Base-by-base conservation (phyloP, 768 basidiomycete genomes). In the Phylloporus sp. region DNA sequence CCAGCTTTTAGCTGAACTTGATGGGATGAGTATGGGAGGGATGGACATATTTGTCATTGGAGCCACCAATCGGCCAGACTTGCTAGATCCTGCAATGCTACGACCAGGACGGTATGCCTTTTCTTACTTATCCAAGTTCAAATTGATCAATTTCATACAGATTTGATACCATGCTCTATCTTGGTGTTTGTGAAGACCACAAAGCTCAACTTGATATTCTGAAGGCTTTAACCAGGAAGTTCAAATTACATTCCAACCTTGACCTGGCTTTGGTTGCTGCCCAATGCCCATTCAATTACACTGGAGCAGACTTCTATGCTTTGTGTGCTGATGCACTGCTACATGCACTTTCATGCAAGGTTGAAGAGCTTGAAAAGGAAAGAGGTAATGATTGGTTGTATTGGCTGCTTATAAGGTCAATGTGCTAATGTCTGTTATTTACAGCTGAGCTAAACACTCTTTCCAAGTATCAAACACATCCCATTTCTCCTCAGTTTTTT, bases 281-380 rank as follows among this genome's bases (percentile, higher is more conserved):
- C 22, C 68, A 70, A 27, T 98, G 94, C 51, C 85, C 91, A 0
- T 90, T 94, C 73, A 91, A 93, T 62, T 93, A 86, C 61, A 98
- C 96, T 3, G 96, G 96, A 35, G 96, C 96, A 33, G 96, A 99
- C 64, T 93, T 98, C 53, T 98, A 99, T 70, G 96, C 96, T 0
- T 71, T 99, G 9, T 98, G 96, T 65, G 88, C 92, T 6, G 95
- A 99, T 66, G 94, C 96, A 1, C 82, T 99, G 77, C 74, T 99
- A 46, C 88, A 89, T 63, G 91, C 96, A 9, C 95, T 99, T 84
- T 83, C 90, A 18, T 72, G 88, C 29, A 91, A 86, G 54, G 94
- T 96, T 0, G 77, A 79, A 50, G 78, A 77, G 40, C 70, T 98
- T 13, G 95, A 98, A 49, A 62, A 59, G 7, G 82, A 78, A 56